Percentiles rank a stretch among this genome's conserved stretches.
Conservation (phyloP, 2,329 filamentous ascomycete genomes). For the Ophiostoma sp. region DNA sequence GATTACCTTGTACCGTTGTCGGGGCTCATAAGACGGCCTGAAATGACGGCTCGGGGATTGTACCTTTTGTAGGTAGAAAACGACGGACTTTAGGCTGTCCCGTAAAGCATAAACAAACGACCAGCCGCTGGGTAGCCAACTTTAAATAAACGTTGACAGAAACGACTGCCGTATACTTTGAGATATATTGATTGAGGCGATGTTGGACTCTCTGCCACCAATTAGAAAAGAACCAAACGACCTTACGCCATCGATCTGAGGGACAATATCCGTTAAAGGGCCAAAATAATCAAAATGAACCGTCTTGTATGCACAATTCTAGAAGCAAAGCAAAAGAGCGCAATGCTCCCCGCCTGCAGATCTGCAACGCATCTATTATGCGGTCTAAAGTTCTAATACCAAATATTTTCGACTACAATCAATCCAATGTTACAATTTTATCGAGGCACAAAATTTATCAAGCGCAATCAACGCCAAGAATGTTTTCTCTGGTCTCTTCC, state of each 20-base stretch:
- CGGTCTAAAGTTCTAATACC: background rate
- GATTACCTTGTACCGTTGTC: background rate
- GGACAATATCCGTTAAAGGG: background rate
- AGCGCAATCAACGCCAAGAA: background rate
- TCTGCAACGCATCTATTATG: background rate
- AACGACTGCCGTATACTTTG: background rate
- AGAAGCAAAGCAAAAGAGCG: background rate
- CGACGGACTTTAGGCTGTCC: background rate
- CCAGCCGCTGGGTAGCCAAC: background rate
- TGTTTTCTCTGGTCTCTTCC: background rate
- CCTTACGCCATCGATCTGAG: background rate
- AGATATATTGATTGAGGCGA: background rate
- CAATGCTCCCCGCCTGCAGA: background rate
- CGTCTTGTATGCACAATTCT: background rate
- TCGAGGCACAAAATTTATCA: background rate
- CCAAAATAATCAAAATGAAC: background rate
- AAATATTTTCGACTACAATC: background rate
- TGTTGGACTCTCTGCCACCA: background rate
- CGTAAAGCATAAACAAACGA: background rate
- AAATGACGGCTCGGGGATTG: slow-evolving; percentile 4
- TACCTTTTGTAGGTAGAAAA: background rate
- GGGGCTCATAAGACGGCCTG: background rate
- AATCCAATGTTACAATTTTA: background rate
- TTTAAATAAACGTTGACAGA: background rate
- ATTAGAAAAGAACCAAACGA: background rate